phyloP scores from a whole-genome alignment of 179 eudicot species.

The Vitellaria paradoxa region DNA sequence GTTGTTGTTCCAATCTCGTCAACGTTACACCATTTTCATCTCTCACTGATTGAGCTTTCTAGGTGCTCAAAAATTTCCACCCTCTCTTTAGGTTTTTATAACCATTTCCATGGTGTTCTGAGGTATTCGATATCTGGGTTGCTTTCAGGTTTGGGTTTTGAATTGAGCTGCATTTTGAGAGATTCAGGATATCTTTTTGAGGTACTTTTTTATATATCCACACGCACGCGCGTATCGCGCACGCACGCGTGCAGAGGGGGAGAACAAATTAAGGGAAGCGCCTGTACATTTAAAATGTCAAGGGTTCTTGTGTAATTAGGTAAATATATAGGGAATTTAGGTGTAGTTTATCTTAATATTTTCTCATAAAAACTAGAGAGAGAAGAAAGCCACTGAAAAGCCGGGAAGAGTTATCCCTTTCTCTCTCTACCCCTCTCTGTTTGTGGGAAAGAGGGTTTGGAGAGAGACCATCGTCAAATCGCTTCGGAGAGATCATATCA shows the following conservation, averaged over 20 bases:
- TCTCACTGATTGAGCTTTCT: constrained; percentile 22
- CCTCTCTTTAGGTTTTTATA: background rate
- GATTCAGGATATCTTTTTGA: background rate
- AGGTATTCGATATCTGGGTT: constrained; percentile 41
- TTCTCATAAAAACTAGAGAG: no score
- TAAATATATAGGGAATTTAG: no score
- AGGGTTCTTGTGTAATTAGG: no score
- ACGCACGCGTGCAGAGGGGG: no score
- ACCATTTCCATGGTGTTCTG: constrained; percentile 12
- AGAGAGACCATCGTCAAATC: background rate
- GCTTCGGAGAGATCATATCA: background rate
- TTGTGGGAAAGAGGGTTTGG: background rate
- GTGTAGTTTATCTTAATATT: no score
- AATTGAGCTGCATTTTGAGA: background rate
- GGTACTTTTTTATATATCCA: constrained; percentile 8
- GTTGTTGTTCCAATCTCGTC: background rate
- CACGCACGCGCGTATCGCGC: no score
- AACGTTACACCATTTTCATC: background rate
- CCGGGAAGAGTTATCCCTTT: background rate
- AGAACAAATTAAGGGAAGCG: no score
- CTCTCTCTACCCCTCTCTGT: background rate
- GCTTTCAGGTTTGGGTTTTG: constrained; percentile 26
- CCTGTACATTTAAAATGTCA: no score
- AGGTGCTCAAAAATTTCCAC: constrained; percentile 12
- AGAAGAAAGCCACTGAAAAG: background rate